Evolutionary conservation across 306 rosid species (phyloP).

Genomic region (Sesbania bispinosa): DNA sequence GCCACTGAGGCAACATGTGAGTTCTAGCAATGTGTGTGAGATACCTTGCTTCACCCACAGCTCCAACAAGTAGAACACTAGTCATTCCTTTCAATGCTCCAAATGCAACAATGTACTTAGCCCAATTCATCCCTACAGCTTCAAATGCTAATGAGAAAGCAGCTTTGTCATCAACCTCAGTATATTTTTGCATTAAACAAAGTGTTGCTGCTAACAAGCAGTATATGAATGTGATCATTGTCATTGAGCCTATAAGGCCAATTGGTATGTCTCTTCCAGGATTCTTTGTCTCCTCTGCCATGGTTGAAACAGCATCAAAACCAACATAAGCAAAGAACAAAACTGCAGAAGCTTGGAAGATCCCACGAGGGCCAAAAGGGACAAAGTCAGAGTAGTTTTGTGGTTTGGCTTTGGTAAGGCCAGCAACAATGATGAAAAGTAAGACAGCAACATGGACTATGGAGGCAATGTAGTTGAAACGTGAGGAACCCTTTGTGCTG

Average conservation of each 20-base stretch:
- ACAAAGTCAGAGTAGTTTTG: constrained; percentile 40
- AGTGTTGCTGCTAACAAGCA: constrained; percentile 54
- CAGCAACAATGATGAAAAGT: constrained; percentile 61
- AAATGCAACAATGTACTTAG: constrained; percentile 60
- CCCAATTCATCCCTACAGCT: constrained; percentile 62
- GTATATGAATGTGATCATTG: constrained; percentile 32
- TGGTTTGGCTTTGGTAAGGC: constrained; percentile 49
- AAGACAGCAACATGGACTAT: constrained; percentile 47
- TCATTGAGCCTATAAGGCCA: constrained; percentile 68
- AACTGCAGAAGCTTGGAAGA: constrained; percentile 56
- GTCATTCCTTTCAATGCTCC: constrained; percentile 83
- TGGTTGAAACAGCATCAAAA: constrained; percentile 62
- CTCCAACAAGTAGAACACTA: constrained; percentile 57
- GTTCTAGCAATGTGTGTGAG: constrained; percentile 75
- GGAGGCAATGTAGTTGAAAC: constrained; percentile 66
- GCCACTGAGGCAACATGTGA: constrained; percentile 64
- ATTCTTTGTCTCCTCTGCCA: constrained; percentile 79
- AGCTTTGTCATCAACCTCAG: constrained; percentile 36
- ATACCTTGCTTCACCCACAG: constrained; percentile 75
- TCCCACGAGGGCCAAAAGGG: constrained; percentile 42
- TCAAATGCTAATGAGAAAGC: constrained; percentile 60
- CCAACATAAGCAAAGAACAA: constrained; percentile 73
- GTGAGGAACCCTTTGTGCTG: constrained; percentile 70
- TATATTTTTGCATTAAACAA: constrained; percentile 53
- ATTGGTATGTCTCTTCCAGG: constrained; percentile 72